A percentile compares a stretch with the other conserved stretches of the same genome.
Evolutionary conservation across 2,329 filamentous ascomycete genomes (phyloP).

Genomic region (Pseudogymnoascus sp.): DNA sequence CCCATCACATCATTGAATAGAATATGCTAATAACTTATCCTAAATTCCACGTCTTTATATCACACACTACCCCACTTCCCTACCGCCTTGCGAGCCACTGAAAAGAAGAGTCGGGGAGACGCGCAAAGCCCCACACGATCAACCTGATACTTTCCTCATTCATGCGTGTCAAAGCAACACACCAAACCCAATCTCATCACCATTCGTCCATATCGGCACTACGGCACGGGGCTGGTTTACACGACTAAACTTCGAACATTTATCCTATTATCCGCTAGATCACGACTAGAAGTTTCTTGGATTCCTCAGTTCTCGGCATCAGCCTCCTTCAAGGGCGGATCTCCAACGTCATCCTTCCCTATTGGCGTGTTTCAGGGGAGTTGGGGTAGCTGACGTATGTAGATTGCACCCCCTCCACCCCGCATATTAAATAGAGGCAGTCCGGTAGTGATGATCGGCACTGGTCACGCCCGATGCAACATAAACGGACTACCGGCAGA

Average conservation of each 20-base stretch:
- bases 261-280: constrained; percentile 6
- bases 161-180: not conserved
- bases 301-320: not conserved
- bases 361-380: constrained; percentile 5
- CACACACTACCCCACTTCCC: not conserved
- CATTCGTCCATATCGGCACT: not conserved
- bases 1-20: not conserved
- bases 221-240: not conserved
- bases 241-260: not conserved
- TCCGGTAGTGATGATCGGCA: constrained; percentile 5
- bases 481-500: constrained; percentile 1
- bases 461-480: constrained; percentile 2
- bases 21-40: not conserved
- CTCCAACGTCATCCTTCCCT: not conserved
- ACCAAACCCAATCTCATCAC: not conserved
- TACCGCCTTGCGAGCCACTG: not conserved
- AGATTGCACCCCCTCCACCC: constrained; percentile 2
- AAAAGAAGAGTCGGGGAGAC: not conserved
- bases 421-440: not conserved
- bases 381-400: constrained; percentile 5
- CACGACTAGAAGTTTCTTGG: not conserved
- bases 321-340: not conserved
- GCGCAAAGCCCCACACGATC: not conserved
- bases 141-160: constrained; percentile 1
- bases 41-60: not conserved